Evolutionary conservation across 441 rosid species (phyloP).

Genomic region (Breynia disticha): DNA sequence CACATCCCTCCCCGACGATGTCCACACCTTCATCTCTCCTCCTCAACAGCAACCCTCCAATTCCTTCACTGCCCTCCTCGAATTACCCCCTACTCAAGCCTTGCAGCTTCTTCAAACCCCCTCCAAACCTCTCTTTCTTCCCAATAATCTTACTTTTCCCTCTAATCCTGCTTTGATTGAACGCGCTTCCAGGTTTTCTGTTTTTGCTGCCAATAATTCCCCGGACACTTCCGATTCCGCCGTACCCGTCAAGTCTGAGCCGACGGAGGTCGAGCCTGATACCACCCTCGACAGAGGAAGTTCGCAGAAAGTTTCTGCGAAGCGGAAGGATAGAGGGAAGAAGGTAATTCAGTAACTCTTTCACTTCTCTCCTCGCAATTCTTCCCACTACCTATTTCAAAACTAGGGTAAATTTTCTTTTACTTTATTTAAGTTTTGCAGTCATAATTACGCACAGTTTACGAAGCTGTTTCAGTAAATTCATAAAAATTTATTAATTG

Average conservation of each 20-base stretch:
- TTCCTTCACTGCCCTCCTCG: conserved; percentile 90
- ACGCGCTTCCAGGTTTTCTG: conserved; percentile 50
- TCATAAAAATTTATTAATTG: background rate
- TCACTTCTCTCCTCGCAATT: too few relatives aligned
- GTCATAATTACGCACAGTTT: too few relatives aligned
- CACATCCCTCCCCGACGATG: conserved; percentile 41
- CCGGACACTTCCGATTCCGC: conserved; percentile 21
- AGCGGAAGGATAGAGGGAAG: conserved; percentile 77
- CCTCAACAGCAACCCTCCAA: conserved; percentile 43
- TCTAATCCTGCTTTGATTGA: conserved; percentile 33
- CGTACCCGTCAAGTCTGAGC: conserved; percentile 53
- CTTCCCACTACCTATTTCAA: too few relatives aligned
- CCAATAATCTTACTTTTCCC: conserved; percentile 36
- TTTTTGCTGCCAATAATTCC: conserved; percentile 32
- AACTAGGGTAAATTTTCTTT: too few relatives aligned
- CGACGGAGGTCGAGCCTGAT: conserved; percentile 46
- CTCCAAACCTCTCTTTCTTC: conserved; percentile 22
- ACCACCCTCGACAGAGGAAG: conserved; percentile 30
- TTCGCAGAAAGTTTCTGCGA: conserved; percentile 26
- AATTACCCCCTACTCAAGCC: conserved; percentile 65
- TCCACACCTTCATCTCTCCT: conserved; percentile 40
- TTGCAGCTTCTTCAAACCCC: conserved; percentile 69
- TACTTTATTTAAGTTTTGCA: too few relatives aligned
- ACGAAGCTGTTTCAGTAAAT: too few relatives aligned
- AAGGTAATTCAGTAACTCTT: conserved; percentile 37